Evolutionary conservation across 768 basidiomycete genomes (phyloP), one percentile per base, ranked within the genome.

Genomic region (Panellus pusillus): DNA sequence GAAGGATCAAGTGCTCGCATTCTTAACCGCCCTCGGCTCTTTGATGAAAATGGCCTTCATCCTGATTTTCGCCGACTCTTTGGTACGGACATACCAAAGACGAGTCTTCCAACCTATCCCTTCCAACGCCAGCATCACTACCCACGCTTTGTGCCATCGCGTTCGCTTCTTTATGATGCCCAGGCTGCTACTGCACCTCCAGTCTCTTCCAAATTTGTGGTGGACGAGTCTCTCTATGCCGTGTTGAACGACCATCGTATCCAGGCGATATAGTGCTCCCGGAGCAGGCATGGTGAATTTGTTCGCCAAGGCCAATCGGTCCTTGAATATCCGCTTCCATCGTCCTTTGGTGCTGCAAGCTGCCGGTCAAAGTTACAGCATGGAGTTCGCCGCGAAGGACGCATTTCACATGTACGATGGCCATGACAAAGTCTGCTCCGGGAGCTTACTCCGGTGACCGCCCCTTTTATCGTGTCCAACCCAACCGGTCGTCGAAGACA

Each of bases 51-150:
- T 47, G 67, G 67, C 8, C 53, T 67, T 27, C 61, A 54, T 9
- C 56, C 66, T 36, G 63, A 72, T 35, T 68, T 73, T 39, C 46
- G 54, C 4, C 32, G 19, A 7, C 57, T 73, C 4, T 65, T 65
- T 50, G 46, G 40, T 58, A 57, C 54, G 53, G 46, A 29, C 56
- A 65, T 53, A 41, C 55, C 27, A 24, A 70, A 64, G 58, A 69
- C 64, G 4, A 56, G 64, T 40, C 37, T 72, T 20, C 72, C 70
- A 0, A 73, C 68, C 1, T 73, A 73, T 52, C 72, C 72, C 2
- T 73, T 70, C 67, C 70, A 71, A 52, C 68, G 70, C 20, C 58
- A 67, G 8, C 63, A 64, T 24, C 69, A 69, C 45, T 73, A 71
- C 32, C 72, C 72, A 6, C 47, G 63, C 11, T 66, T 60, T 47